Percentiles rank a stretch among this genome's conserved stretches.
Evolutionary conservation across 441 rosid species (phyloP).

Genomic region (Pelargonium myrrhifolium): DNA sequence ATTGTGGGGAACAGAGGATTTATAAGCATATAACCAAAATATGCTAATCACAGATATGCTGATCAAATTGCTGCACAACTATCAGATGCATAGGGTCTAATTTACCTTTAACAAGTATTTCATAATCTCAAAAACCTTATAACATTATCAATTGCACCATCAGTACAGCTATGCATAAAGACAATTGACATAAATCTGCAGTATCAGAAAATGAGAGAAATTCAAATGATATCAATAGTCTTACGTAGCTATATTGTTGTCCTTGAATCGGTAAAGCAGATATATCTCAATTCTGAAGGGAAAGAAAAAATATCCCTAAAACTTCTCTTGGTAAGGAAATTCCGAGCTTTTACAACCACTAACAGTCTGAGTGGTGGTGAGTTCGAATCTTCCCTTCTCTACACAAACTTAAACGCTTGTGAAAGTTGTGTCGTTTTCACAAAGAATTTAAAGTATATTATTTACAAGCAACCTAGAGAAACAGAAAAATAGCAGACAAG

Average conservation of each 20-base stretch:
- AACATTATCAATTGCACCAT: constrained; percentile 11
- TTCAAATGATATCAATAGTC: constrained; percentile 11
- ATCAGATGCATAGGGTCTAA: not conserved
- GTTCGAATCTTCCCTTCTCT: constrained; percentile 24
- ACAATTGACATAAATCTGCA: constrained; percentile 22
- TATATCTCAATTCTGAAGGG: constrained; percentile 15
- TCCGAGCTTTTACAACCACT: constrained; percentile 41
- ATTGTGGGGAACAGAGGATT: not conserved
- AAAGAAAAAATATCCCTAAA: constrained; percentile 12
- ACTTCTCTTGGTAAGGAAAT: constrained; percentile 32
- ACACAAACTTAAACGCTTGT: constrained; percentile 25
- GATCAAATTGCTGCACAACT: not conserved
- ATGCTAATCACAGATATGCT: not conserved
- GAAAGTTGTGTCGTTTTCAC: constrained; percentile 34
- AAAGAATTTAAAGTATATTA: constrained; percentile 22
- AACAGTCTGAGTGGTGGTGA: constrained; percentile 35
- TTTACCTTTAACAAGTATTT: not conserved
- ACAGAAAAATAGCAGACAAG: constrained; percentile 39
- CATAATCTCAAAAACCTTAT: not conserved
- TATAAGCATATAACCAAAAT: not conserved
- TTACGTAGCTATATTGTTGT: constrained; percentile 17
- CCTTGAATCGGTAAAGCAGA: constrained; percentile 20
- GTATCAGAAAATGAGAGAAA: constrained; percentile 8
- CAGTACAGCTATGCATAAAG: constrained; percentile 19
- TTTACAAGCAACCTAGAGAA: constrained; percentile 28